Percentiles rank a stretch among this genome's conserved stretches.
These are phyloP conservation scores for Lentinula edodes DNA, from an alignment of 768 basidiomycete genomes.

Conservation along the genomic window DNA sequence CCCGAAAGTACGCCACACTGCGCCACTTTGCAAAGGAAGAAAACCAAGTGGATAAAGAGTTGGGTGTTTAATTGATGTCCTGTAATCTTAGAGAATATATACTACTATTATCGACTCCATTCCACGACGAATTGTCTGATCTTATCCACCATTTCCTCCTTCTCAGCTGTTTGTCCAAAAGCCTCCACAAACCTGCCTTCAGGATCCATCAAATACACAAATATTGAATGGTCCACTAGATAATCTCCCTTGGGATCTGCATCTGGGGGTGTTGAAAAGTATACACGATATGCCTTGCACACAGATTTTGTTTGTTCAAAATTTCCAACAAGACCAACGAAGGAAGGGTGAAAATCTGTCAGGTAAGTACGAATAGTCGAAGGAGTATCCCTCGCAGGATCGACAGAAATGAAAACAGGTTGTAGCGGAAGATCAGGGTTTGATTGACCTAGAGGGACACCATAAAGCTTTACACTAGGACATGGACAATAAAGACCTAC, in stretches of 20 bases:
- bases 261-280: conserved; percentile 92
- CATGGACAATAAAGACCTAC: conserved; percentile 36
- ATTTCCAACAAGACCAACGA: conserved; percentile 78
- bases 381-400: conserved; percentile 84
- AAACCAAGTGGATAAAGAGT: background rate
- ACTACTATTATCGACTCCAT: conserved; percentile 20
- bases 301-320: conserved; percentile 79
- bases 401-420: conserved; percentile 94
- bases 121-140: conserved; percentile 44
- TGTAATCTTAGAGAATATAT: background rate
- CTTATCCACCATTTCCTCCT: conserved; percentile 62
- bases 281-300: conserved; percentile 95
- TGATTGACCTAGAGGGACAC: conserved; percentile 52
- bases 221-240: conserved; percentile 94
- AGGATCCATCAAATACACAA: conserved; percentile 98
- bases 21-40: background rate
- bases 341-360: conserved; percentile 86
- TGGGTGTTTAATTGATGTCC: background rate
- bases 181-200: conserved; percentile 92
- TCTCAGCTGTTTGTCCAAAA: conserved; percentile 78
- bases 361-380: conserved; percentile 59
- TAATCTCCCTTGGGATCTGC: conserved; percentile 90
- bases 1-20: background rate
- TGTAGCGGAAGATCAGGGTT: conserved; percentile 66
- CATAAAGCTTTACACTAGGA: background rate